Conservation (phyloP, 805 yeast genomes). For the Priceomyces castillae region DNA sequence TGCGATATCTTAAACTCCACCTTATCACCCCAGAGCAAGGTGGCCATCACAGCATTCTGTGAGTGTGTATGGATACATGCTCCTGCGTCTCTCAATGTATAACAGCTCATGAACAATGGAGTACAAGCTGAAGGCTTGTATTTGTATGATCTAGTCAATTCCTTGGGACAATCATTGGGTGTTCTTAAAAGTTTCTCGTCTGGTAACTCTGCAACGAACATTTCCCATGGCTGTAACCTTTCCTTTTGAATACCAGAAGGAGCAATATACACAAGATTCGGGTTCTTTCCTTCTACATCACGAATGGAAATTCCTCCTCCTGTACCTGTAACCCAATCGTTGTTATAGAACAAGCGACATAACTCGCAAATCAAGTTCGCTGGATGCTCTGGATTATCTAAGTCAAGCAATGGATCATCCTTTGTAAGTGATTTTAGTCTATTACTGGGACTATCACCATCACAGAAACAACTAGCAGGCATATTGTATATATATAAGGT, state of each 20-base stretch:
- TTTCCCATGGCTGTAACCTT: conserved; percentile 72
- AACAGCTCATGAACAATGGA: conserved; percentile 77
- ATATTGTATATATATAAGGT: not conserved
- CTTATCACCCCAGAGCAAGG: conserved; percentile 60
- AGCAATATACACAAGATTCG: conserved; percentile 65
- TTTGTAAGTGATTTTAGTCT: not conserved
- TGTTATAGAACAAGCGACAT: conserved; percentile 70
- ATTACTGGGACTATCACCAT: not conserved
- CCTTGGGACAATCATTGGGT: conserved; percentile 49
- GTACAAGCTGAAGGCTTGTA: conserved; percentile 94
- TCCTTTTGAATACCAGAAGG: conserved; percentile 98
- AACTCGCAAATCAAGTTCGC: conserved; percentile 82
- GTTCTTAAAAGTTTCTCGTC: conserved; percentile 51
- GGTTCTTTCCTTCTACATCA: conserved; percentile 40
- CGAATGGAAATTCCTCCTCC: conserved; percentile 92
- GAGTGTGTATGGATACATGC: conserved; percentile 97
- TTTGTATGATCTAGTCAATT: conserved; percentile 35
- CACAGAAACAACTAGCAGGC: not conserved
- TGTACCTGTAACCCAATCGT: conserved; percentile 93
- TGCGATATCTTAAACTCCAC: conserved; percentile 71
- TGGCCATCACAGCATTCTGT: conserved; percentile 78
- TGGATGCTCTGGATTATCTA: conserved; percentile 54
- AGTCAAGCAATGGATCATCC: conserved; percentile 2
- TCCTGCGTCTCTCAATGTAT: conserved; percentile 68
- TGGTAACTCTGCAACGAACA: conserved; percentile 70